Evolutionary conservation across 2,329 filamentous ascomycete genomes (phyloP), one percentile per base, ranked within the genome.

Genomic region (Ophiostoma quercus): DNA sequence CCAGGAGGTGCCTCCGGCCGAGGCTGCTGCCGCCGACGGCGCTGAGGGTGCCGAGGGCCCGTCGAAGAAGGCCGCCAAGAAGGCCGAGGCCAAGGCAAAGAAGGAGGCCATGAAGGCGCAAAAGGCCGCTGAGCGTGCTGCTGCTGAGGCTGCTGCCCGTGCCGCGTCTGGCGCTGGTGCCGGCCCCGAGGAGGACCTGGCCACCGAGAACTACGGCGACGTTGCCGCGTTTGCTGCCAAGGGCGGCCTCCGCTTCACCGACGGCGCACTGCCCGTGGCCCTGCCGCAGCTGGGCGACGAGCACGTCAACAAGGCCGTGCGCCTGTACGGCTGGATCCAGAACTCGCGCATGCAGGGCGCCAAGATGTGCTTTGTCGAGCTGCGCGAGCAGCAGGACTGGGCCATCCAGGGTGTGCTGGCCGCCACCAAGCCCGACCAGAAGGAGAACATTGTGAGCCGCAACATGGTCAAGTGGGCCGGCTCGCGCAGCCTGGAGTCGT

Each of bases 401-500:
- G 90, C 89, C 34, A 89, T 97, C 54, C 94, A 97, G 82, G 92
- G 90, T 68, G 90, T 97, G 51, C 83, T 92, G 19, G 84, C 85
- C 22, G 90, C 87, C 19, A 71, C 68, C 3, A 67, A 67, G 71
- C 62, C 68, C 39, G 71, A 66, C 67, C 87, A 86, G 34, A 80
- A 83, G 77, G 87, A 92, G 76, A 85, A 81, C 67, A 80, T 81
- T 7, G 86, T 93, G 51, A 91, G 87, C 72, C 90, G 89, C 78
- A 92, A 92, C 80, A 98, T 98, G 94, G 92, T 97, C 78, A 98
- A 98, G 82, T 98, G 91, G 87, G 88, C 90, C 67, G 87, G 87
- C 66, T 85, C 83, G 62, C 81, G 97, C 74, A 90, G 87, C 76
- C 84, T 90, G 65, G 94, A 97, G 83, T 92, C 90, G 75, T 93